These are phyloP conservation scores for Tetradesmus lagerheimii DNA, from an alignment of 139 green algal species.

Conservation along the genomic window DNA sequence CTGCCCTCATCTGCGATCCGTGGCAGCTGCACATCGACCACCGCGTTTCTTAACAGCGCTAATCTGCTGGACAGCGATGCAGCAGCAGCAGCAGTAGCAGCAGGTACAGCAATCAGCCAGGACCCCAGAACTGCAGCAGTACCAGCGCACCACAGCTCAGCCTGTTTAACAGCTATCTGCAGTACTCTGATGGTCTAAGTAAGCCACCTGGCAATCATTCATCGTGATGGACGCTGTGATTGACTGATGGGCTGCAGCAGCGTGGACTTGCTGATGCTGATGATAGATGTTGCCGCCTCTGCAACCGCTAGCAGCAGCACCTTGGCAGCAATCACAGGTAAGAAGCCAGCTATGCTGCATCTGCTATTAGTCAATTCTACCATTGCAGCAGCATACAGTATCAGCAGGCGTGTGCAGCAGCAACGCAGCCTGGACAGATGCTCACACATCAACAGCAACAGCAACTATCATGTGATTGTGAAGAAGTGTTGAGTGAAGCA, in stretches of 20 bases:
- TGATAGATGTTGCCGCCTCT: neutral
- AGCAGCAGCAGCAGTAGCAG: slow-evolving; percentile 7
- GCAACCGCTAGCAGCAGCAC: neutral
- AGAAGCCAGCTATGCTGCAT: neutral
- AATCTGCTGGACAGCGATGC: neutral
- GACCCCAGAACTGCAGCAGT: neutral
- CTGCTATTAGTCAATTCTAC: neutral
- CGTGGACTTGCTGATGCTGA: neutral
- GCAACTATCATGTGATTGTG: too few relatives aligned
- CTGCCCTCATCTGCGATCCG: too few relatives aligned
- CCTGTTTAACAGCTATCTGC: neutral
- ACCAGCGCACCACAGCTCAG: neutral
- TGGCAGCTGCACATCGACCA: too few relatives aligned
- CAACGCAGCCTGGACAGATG: too few relatives aligned
- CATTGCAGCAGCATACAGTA: neutral
- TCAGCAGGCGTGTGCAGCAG: neutral
- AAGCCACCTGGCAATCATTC: neutral
- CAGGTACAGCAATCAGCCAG: neutral
- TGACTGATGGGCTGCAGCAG: neutral
- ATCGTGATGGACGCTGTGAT: neutral
- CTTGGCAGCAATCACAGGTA: neutral
- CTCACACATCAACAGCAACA: too few relatives aligned
- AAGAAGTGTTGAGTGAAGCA: too few relatives aligned
- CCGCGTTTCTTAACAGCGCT: too few relatives aligned
- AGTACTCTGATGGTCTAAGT: neutral